phyloP scores from a whole-genome alignment of 1,284 basidiomycete genomes.

The Cystobasidium pallidum region DNA sequence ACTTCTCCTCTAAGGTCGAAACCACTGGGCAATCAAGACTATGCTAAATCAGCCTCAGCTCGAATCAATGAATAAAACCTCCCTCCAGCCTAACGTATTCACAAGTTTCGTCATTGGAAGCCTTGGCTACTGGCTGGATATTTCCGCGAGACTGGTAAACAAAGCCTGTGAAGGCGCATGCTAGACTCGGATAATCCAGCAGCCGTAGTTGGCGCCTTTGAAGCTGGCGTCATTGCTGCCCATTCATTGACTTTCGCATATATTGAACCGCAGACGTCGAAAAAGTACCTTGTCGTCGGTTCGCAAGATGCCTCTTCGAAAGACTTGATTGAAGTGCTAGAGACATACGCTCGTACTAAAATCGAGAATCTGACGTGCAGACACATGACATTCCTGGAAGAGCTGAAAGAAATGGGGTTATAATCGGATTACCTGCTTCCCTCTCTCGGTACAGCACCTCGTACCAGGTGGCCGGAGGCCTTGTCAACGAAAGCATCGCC shows the following conservation, averaged over 20 bases:
- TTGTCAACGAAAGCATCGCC: background rate
- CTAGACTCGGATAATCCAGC: background rate
- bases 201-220: background rate
- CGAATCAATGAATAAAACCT: constrained; percentile 44
- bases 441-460: background rate
- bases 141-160: constrained; percentile 19
- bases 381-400: background rate
- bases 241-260: background rate
- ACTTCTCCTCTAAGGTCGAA: constrained; percentile 46
- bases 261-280: background rate
- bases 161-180: background rate
- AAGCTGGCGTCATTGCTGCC: constrained; percentile 17
- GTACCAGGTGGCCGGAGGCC: background rate
- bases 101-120: background rate
- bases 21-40: constrained; percentile 49
- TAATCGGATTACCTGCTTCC: background rate
- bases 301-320: constrained; percentile 1
- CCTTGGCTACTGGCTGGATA: background rate
- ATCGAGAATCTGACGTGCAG: background rate
- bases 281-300: constrained; percentile 5
- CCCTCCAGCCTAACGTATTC: constrained; percentile 24
- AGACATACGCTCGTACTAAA: background rate
- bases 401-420: background rate
- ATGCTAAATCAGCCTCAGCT: constrained; percentile 46
- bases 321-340: constrained; percentile 1